Evolutionary conservation across 805 yeast species (phyloP).

Genomic region (Metschnikowia rubicola): DNA sequence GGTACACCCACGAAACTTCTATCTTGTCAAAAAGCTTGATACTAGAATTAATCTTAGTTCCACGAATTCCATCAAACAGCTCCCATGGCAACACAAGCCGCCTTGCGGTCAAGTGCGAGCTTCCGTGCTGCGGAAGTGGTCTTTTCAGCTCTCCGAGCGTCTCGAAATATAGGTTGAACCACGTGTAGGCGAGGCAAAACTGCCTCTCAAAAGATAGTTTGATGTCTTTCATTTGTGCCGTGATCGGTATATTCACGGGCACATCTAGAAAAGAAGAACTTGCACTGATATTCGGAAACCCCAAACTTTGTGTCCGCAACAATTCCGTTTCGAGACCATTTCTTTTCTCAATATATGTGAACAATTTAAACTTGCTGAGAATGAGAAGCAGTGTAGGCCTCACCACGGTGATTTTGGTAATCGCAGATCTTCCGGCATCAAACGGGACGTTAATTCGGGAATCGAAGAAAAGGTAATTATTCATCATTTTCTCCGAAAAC

Average conservation of each 20-base stretch:
- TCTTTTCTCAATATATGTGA: constrained; percentile 8
- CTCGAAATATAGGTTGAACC: constrained; percentile 33
- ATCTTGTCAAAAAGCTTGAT: constrained; percentile 48
- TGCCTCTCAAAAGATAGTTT: constrained; percentile 13
- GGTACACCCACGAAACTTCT: constrained; percentile 35
- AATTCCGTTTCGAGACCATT: constrained; percentile 4
- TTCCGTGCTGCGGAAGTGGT: constrained; percentile 9
- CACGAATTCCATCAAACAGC: constrained; percentile 66
- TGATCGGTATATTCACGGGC: constrained; percentile 6
- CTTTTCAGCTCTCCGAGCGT: constrained; percentile 3
- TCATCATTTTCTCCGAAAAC: constrained; percentile 1
- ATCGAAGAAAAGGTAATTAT: constrained; percentile 9
- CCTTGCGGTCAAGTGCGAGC: not conserved
- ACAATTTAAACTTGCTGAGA: constrained; percentile 10
- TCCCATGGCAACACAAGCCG: constrained; percentile 24
- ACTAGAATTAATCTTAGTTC: constrained; percentile 51
- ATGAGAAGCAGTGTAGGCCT: constrained; percentile 10
- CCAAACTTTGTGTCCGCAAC: constrained; percentile 5
- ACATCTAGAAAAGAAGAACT: constrained; percentile 6
- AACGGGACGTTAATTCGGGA: constrained; percentile 3
- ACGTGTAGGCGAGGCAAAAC: constrained; percentile 21
- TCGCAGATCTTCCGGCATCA: constrained; percentile 3
- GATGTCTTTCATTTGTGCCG: constrained; percentile 14
- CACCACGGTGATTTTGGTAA: constrained; percentile 13
- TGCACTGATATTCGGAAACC: constrained; percentile 8